Conservation (phyloP, 495 filamentous ascomycete genomes). For the Xylaria sp. region DNA sequence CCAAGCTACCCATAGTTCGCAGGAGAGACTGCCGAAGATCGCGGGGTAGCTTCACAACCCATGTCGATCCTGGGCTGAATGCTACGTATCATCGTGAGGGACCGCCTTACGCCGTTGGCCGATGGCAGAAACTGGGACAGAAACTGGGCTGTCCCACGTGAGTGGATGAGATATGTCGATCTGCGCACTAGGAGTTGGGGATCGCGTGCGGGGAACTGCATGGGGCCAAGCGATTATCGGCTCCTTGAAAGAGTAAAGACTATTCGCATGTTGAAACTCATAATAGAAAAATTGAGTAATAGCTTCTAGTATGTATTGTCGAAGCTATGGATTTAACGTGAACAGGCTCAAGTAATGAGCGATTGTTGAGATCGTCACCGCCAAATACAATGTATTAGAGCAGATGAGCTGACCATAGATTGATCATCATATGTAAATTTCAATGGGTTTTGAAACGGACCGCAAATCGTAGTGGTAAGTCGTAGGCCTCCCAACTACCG, state of each 20-base stretch:
- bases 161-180: neutral
- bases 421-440: neutral
- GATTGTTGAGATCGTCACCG: neutral
- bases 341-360: neutral
- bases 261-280: neutral
- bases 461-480: neutral
- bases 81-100: neutral
- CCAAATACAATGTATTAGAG: neutral
- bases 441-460: neutral
- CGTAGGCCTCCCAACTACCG: neutral
- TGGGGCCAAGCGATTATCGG: neutral
- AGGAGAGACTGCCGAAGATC: neutral
- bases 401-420: neutral
- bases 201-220: neutral
- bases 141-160: neutral
- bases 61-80: neutral
- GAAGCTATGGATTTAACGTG: neutral
- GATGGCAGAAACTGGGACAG: neutral
- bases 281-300: neutral
- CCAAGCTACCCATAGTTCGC: neutral
- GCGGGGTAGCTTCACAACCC: conserved; percentile 22
- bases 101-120: neutral
- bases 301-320: neutral
- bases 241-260: neutral
- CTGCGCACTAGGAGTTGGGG: neutral